These are phyloP conservation scores for Ustilago crameri DNA, from an alignment of 1,284 basidiomycete genomes.

Conservation along the genomic window DNA sequence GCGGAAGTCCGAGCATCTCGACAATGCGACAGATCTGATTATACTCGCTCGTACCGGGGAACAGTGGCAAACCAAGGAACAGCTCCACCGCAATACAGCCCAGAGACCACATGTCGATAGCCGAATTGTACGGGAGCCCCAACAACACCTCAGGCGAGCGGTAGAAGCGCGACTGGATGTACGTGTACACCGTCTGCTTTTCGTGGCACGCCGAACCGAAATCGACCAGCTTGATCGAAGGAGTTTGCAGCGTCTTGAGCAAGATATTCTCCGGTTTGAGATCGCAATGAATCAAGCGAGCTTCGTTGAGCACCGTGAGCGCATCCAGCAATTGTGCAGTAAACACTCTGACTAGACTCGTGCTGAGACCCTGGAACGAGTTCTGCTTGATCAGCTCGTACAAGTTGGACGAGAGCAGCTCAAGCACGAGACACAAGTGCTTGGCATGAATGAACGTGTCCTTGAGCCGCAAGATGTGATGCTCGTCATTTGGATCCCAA, in stretches of 20 bases:
- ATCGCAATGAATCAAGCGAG: constrained; percentile 96
- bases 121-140: constrained; percentile 90
- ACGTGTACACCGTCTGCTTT: constrained; percentile 98
- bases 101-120: constrained; percentile 95
- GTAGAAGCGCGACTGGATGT: constrained; percentile 99
- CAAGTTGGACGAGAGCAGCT: constrained; percentile 94
- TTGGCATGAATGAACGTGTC: constrained; percentile 97
- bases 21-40: constrained; percentile 96
- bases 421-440: constrained; percentile 97
- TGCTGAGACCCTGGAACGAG: constrained; percentile 96
- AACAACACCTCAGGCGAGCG: constrained; percentile 96
- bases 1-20: constrained; percentile 96
- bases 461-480: constrained; percentile 92
- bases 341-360: constrained; percentile 96
- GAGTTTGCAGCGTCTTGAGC: constrained; percentile 79
- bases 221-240: constrained; percentile 98
- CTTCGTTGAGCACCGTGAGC: constrained; percentile 90
- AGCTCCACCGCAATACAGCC: constrained; percentile 97
- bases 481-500: constrained; percentile 85
- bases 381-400: constrained; percentile 99
- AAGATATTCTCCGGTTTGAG: constrained; percentile 76
- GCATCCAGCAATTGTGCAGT: constrained; percentile 94
- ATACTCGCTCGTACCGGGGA: constrained; percentile 98
- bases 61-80: constrained; percentile 93
- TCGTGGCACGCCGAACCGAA: constrained; percentile 99